These are phyloP conservation scores for Solanum pimpinellifolium DNA, from an alignment of 257 asterid species.

Conservation along the genomic window DNA sequence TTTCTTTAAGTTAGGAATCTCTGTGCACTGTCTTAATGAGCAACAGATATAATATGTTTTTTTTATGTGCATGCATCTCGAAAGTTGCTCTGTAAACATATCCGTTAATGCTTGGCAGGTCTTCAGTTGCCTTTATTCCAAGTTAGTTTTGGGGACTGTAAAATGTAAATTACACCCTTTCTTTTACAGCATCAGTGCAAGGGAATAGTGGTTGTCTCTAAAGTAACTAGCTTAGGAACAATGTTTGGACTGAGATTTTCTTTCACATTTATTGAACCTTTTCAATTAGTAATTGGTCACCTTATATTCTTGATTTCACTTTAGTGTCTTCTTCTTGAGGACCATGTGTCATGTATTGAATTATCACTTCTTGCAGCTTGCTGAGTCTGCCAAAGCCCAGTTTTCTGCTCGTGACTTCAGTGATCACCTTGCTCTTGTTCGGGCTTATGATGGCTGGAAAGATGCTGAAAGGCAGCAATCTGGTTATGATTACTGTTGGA, in stretches of 20 bases:
- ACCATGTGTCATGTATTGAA: neutral
- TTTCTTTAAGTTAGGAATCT: neutral
- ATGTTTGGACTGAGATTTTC: neutral
- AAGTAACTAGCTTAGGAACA: neutral
- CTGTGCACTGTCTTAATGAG: neutral
- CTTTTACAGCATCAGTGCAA: neutral
- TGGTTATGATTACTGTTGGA: slow-evolving; percentile 84
- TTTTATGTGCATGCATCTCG: neutral
- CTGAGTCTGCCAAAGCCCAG: slow-evolving; percentile 88
- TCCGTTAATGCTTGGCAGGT: neutral
- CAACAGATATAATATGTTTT: neutral
- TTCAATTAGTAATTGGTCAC: neutral
- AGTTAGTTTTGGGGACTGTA: neutral
- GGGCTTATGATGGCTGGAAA: slow-evolving; percentile 94
- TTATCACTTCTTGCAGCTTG: slow-evolving; percentile 52
- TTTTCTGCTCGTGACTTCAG: slow-evolving; percentile 80
- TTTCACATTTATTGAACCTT: neutral
- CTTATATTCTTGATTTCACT: neutral
- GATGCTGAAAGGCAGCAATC: slow-evolving; percentile 63
- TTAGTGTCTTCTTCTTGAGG: neutral
- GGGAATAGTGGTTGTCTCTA: neutral
- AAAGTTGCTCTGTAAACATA: neutral
- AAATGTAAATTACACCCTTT: neutral
- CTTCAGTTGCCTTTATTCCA: neutral
- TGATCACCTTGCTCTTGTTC: slow-evolving; percentile 74